Evolutionary conservation across 2,329 filamentous ascomycete genomes (phyloP).

Genomic region (Dichotomopilus funicola): DNA sequence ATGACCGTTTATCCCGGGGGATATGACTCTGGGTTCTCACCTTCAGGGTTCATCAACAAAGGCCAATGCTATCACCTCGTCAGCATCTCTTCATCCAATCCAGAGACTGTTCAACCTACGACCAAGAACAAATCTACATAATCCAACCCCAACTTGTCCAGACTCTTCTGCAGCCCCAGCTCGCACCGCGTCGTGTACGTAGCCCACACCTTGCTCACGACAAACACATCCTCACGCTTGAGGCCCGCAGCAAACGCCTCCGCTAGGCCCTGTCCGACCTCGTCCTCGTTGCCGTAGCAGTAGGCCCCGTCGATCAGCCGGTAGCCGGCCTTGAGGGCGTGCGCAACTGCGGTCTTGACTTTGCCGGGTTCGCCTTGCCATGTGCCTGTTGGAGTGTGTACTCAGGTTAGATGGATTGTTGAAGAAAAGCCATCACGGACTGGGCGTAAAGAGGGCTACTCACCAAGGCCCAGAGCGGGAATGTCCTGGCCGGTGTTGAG

Average conservation of each 20-base stretch:
- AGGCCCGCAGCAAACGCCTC: constrained; percentile 64
- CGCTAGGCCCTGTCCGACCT: constrained; percentile 71
- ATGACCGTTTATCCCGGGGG: neutral
- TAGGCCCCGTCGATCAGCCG: constrained; percentile 64
- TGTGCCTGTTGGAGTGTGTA: constrained; percentile 40
- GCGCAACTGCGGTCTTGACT: constrained; percentile 51
- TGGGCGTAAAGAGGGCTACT: constrained; percentile 15
- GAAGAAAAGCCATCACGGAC: neutral
- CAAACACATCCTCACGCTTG: constrained; percentile 73
- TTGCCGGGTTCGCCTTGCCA: constrained; percentile 58
- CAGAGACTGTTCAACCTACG: constrained; percentile 27
- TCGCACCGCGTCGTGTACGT: constrained; percentile 68
- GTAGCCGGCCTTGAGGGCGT: constrained; percentile 53
- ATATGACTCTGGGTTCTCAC: constrained; percentile 30
- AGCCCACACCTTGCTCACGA: constrained; percentile 81
- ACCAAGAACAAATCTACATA: constrained; percentile 78
- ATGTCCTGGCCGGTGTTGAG: constrained; percentile 60
- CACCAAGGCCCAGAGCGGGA: constrained; percentile 58
- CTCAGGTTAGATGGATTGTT: neutral
- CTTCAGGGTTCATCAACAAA: constrained; percentile 70
- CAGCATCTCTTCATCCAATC: neutral
- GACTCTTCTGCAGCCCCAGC: constrained; percentile 63
- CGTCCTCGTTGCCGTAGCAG: constrained; percentile 75
- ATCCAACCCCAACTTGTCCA: constrained; percentile 67
- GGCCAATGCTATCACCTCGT: constrained; percentile 60